Conservation (phyloP, 1,284 basidiomycete species). For the Peniophora sp. region DNA sequence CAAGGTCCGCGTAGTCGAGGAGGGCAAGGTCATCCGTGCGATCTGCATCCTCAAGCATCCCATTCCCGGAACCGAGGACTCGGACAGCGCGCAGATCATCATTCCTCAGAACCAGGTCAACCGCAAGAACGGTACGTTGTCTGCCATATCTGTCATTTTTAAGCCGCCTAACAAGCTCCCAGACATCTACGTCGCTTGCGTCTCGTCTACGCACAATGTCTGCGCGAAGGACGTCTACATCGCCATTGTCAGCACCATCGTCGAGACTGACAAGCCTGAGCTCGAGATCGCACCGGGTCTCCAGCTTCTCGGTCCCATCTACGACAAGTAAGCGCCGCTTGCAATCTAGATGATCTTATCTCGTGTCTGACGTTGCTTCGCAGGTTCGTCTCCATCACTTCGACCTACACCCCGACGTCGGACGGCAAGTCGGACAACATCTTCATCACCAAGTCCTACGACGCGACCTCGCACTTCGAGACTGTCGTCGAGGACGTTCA, state of each 20-base stretch:
- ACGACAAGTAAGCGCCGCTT: constrained; percentile 74
- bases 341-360: background rate
- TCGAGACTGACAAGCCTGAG: constrained; percentile 93
- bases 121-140: constrained; percentile 80
- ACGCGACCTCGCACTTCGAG: constrained; percentile 98
- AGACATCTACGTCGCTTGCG: constrained; percentile 99
- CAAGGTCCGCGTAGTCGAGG: constrained; percentile 84
- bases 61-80: constrained; percentile 94
- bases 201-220: constrained; percentile 96
- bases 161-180: constrained; percentile 3
- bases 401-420: constrained; percentile 86
- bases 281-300: constrained; percentile 89
- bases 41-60: constrained; percentile 99
- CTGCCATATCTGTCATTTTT: background rate
- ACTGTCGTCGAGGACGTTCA: constrained; percentile 93
- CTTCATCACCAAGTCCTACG: constrained; percentile 96
- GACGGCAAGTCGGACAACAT: constrained; percentile 81
- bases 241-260: constrained; percentile 97
- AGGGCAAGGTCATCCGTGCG: constrained; percentile 91
- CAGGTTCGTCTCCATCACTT: constrained; percentile 87
- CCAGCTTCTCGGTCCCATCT: constrained; percentile 86
- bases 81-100: constrained; percentile 94
- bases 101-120: constrained; percentile 98
- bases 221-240: constrained; percentile 93
- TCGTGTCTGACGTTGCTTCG: constrained; percentile 2